Conservation (phyloP, 2,329 filamentous ascomycete species). For the Cladophialophora chaetospira region DNA sequence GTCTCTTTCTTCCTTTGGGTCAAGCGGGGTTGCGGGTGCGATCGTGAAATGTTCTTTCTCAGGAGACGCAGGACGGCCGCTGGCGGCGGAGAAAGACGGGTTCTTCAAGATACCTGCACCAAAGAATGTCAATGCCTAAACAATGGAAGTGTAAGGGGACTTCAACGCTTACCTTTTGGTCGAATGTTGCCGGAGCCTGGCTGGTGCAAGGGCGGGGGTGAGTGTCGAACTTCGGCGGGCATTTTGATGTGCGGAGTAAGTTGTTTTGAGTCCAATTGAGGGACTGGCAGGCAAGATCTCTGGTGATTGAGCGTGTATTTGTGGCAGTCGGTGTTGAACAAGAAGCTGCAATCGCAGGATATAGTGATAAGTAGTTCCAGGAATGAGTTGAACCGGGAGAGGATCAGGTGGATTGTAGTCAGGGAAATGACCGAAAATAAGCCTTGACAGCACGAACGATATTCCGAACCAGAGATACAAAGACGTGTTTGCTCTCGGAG, state of each 20-base stretch:
- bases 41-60: conserved; percentile 36
- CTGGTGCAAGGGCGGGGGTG: conserved; percentile 32
- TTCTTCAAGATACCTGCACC: conserved; percentile 98
- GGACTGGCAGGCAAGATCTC: background rate
- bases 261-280: background rate
- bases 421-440: conserved; percentile 2
- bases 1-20: conserved; percentile 69
- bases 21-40: conserved; percentile 47
- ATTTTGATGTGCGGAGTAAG: conserved; percentile 29
- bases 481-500: background rate
- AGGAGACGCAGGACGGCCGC: conserved; percentile 37
- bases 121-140: too few species aligned
- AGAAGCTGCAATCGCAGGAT: background rate
- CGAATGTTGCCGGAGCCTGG: conserved; percentile 41
- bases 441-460: background rate
- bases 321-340: background rate
- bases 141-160: too few species aligned
- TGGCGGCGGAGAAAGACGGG: conserved; percentile 60
- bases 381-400: background rate
- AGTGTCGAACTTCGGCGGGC: conserved; percentile 30
- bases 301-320: background rate
- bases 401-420: conserved; percentile 1
- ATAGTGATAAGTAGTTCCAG: background rate
- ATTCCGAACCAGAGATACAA: too few species aligned
- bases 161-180: conserved; percentile 51